Conservation (phyloP, 805 yeast genomes). For the Hanseniaspora valbyensis region DNA sequence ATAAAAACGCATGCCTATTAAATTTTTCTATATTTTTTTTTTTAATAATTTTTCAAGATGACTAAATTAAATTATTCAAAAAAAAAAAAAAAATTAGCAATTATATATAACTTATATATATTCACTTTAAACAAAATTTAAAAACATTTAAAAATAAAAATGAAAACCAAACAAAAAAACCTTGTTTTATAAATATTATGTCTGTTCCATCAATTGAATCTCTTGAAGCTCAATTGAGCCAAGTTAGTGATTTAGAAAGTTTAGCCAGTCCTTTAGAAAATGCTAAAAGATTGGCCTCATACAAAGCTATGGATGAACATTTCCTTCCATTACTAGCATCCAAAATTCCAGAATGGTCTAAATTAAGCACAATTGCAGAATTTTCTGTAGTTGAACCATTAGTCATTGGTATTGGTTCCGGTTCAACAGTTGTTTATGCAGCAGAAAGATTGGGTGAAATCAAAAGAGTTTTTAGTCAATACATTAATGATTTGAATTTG, state of each 20-base stretch:
- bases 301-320: slow-evolving; percentile 82
- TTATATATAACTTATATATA: no score
- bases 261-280: slow-evolving; percentile 45
- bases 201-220: neutral
- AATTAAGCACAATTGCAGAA: slow-evolving; percentile 22
- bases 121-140: neutral
- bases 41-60: neutral
- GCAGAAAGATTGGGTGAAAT: slow-evolving; percentile 83
- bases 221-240: slow-evolving; percentile 11
- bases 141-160: neutral
- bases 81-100: no score
- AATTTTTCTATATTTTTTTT: no score
- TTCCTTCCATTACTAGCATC: slow-evolving; percentile 25
- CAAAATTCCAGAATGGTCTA: slow-evolving; percentile 10
- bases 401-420: slow-evolving; percentile 89
- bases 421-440: slow-evolving; percentile 92
- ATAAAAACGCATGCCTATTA: no score
- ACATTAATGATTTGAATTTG: slow-evolving; percentile 33
- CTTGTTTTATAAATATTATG: neutral
- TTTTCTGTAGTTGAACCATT: slow-evolving; percentile 43
- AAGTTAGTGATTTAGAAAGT: slow-evolving; percentile 24
- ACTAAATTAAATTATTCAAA: neutral
- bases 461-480: slow-evolving; percentile 27
- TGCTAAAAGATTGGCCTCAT: slow-evolving; percentile 86
- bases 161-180: neutral